A percentile compares a stretch with the other conserved stretches of the same genome.
Conservation (phyloP, 2,329 filamentous ascomycete genomes). For the Aaosphaeria arxii region DNA sequence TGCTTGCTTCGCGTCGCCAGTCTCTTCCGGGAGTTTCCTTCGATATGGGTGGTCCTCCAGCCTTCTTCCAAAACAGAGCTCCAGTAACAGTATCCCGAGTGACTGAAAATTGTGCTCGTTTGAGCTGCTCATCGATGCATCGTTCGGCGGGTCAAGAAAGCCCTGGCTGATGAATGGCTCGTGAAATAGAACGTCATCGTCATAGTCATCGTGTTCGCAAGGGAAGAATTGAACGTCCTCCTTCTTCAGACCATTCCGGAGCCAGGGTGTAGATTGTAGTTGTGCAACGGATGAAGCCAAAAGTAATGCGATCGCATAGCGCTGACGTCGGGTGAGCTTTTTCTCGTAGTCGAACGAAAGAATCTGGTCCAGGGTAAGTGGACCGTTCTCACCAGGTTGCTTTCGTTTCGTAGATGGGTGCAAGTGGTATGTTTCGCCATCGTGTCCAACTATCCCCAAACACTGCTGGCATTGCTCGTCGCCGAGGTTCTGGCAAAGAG, state of each 20-base stretch:
- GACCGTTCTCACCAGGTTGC: not conserved
- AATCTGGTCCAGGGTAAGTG: conserved; percentile 7
- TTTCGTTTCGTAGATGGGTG: conserved; percentile 6
- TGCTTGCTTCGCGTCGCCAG: conserved; percentile 6
- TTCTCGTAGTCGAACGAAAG: conserved; percentile 7
- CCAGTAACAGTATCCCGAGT: conserved; percentile 16
- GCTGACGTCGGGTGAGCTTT: conserved; percentile 7
- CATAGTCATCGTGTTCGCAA: conserved; percentile 2
- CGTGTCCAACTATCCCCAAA: conserved; percentile 11
- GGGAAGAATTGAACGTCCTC: conserved; percentile 12
- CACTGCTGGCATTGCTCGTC: conserved; percentile 4
- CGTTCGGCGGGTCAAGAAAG: conserved; percentile 64
- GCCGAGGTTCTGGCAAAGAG: conserved; percentile 8
- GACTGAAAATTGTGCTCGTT: conserved; percentile 13
- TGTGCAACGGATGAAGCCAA: conserved; percentile 14
- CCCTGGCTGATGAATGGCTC: conserved; percentile 67
- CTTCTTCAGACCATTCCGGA: conserved; percentile 8
- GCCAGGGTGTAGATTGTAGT: conserved; percentile 15
- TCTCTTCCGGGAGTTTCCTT: conserved; percentile 4
- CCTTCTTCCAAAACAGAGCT: conserved; percentile 14
- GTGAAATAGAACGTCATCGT: conserved; percentile 47
- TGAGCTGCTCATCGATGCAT: not conserved
- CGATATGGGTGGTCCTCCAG: conserved; percentile 13
- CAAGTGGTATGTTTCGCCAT: conserved; percentile 10
- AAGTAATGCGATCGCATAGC: conserved; percentile 14